Evolutionary conservation across 192 early-diverging fungal species (phyloP), one percentile per base, ranked within the genome.

Genomic region (Obelidium mucronatum): DNA sequence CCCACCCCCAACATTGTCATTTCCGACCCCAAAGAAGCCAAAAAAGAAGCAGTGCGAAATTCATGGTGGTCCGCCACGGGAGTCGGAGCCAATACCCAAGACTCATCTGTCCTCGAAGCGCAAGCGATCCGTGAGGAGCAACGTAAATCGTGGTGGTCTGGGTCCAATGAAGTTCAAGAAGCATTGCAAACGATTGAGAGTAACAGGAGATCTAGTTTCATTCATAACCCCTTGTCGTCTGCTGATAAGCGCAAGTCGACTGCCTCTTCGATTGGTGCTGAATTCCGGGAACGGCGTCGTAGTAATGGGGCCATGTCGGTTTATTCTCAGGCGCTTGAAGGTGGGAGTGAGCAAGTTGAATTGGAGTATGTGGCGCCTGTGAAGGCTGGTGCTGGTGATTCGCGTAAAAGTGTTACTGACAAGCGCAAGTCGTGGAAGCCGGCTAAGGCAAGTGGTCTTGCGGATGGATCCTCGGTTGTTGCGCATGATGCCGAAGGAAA

Each of bases 1-100:
- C n/a, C n/a, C n/a, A 22, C 40, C 11, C 73, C 51, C 8, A 4
- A 5, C 58, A 64, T 71, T 1, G 42, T 74, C 28, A 63, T 73
- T 52, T 42, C 77, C 17, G 77, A 78, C 61, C 39, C 69, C 19
- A 73, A 61, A 26, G 68, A 78, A 56, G 68, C 59, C 3, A 71
- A 65, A 48, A 78, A 78, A 44, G 77, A 78, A 40, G 61, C 56
- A n/a, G 69, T 78, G 19, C 67, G 77, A 6, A 73, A 78, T 33
- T 64, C 59, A 17, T 78, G 77, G 77, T 78, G 77, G 77, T 72
- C 68, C 48, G 51, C 34, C 42, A 73, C 69, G 1, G 77, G 77
- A n/a, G 77, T 78, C 24, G 64, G 66, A 11, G 35, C 42, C 48
- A 35, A 31, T 30, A 74, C 72, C 24, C 24, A 35, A 6, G 77